A percentile compares a stretch with the other conserved stretches of the same genome.
phyloP scores from a whole-genome alignment of 805 yeast genomes.

The Yarrowia bubula region DNA sequence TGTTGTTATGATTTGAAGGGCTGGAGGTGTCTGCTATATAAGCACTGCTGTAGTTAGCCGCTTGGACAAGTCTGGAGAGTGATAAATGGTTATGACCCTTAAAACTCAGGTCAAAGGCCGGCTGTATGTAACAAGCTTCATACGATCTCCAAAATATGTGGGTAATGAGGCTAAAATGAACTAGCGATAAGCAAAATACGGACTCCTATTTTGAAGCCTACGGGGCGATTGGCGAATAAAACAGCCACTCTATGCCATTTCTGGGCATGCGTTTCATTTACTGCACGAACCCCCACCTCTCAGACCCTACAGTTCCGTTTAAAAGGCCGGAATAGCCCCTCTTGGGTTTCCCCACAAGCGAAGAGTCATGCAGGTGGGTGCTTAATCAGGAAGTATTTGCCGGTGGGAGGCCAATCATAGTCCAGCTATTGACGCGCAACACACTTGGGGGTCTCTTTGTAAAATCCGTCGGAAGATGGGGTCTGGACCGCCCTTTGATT shows the following conservation, averaged over 20 bases:
- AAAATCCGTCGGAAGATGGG: background rate
- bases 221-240: too few relatives aligned
- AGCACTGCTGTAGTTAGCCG: conserved; percentile 6
- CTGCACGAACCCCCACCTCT: background rate
- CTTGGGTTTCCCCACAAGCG: background rate
- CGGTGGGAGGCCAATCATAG: background rate
- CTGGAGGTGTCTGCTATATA: background rate
- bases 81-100: background rate
- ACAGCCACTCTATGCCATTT: too few relatives aligned
- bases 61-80: background rate
- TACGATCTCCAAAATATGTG: background rate
- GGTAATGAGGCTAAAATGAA: background rate
- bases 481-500: background rate
- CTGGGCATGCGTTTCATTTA: too few relatives aligned
- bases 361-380: conserved; percentile 4
- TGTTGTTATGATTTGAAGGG: background rate
- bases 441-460: background rate
- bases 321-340: background rate
- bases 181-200: background rate
- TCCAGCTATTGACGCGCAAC: background rate
- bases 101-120: background rate
- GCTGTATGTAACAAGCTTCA: background rate
- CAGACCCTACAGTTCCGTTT: background rate
- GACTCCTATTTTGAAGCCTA: background rate
- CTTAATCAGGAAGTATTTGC: conserved; percentile 14